Evolutionary conservation across 306 rosid genomes (phyloP).

Genomic region (apple (Malus domestica)): DNA sequence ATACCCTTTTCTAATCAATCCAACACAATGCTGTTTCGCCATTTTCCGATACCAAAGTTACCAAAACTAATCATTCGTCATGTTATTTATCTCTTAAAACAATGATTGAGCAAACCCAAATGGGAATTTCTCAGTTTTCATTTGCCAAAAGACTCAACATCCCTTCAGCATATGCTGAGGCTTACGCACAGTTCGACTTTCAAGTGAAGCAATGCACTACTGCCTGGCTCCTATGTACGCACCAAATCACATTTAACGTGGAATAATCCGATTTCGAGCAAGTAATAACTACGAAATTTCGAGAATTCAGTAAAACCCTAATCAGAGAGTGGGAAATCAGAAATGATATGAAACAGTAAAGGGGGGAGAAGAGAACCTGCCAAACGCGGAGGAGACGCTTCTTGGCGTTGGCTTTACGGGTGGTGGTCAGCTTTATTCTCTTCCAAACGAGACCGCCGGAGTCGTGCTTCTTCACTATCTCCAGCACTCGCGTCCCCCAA

Average conservation of each 20-base stretch:
- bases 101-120: not conserved
- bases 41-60: not conserved
- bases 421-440: slow-evolving; percentile 83
- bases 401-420: slow-evolving; percentile 91
- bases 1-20: not conserved
- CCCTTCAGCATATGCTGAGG: not conserved
- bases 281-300: not conserved
- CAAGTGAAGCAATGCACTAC: not conserved
- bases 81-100: not conserved
- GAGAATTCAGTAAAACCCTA: not conserved
- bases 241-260: not conserved
- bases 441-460: slow-evolving; percentile 89
- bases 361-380: slow-evolving; percentile 47
- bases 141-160: not conserved
- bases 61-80: not conserved
- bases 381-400: slow-evolving; percentile 91
- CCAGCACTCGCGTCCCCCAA: slow-evolving; percentile 79
- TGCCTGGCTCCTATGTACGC: not conserved
- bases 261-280: not conserved
- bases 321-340: not conserved
- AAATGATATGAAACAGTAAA: not conserved
- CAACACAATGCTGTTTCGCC: not conserved
- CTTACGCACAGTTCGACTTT: not conserved
- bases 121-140: not conserved
- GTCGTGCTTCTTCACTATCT: slow-evolving; percentile 94